These are phyloP conservation scores for Aspergillus vadensis DNA, from an alignment of 2,329 filamentous ascomycete species.

Conservation along the genomic window DNA sequence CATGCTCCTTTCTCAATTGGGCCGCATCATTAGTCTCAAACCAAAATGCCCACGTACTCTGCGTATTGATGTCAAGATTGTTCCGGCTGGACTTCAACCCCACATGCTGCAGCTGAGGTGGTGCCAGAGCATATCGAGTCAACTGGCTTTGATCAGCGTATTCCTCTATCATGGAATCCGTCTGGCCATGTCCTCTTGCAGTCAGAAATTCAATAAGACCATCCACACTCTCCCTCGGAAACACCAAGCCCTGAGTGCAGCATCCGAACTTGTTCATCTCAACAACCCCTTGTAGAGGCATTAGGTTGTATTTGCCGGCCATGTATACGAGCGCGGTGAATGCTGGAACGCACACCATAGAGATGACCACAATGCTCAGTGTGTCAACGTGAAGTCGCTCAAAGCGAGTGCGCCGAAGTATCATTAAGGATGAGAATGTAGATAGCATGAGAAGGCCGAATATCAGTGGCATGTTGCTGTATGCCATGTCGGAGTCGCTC, in stretches of 20 bases:
- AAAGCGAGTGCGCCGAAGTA: slow-evolving; percentile 17
- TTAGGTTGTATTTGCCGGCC: slow-evolving; percentile 30
- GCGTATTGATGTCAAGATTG: slow-evolving; percentile 28
- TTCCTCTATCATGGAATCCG: slow-evolving; percentile 31
- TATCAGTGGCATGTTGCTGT: slow-evolving; percentile 26
- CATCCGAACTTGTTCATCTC: slow-evolving; percentile 34
- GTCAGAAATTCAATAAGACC: slow-evolving; percentile 21
- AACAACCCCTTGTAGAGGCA: slow-evolving; percentile 26
- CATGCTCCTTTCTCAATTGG: slow-evolving; percentile 23
- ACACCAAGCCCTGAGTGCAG: slow-evolving; percentile 38
- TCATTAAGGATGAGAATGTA: slow-evolving; percentile 11
- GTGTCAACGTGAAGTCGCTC: slow-evolving; percentile 17
- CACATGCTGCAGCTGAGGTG: slow-evolving; percentile 33
- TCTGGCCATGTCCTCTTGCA: slow-evolving; percentile 23
- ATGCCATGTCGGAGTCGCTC: slow-evolving; percentile 25
- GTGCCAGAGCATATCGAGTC: slow-evolving; percentile 22
- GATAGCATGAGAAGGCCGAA: slow-evolving; percentile 21
- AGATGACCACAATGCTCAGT: slow-evolving; percentile 22
- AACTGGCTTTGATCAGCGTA: slow-evolving; percentile 22
- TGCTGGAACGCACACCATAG: slow-evolving; percentile 23
- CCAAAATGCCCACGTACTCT: slow-evolving; percentile 34
- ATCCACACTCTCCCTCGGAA: slow-evolving; percentile 26
- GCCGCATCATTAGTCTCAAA: slow-evolving; percentile 28
- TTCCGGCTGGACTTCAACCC: slow-evolving; percentile 29
- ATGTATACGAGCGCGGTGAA: slow-evolving; percentile 28